phyloP scores from a whole-genome alignment of 495 filamentous ascomycete genomes.

The Endocarpon pusillum region DNA sequence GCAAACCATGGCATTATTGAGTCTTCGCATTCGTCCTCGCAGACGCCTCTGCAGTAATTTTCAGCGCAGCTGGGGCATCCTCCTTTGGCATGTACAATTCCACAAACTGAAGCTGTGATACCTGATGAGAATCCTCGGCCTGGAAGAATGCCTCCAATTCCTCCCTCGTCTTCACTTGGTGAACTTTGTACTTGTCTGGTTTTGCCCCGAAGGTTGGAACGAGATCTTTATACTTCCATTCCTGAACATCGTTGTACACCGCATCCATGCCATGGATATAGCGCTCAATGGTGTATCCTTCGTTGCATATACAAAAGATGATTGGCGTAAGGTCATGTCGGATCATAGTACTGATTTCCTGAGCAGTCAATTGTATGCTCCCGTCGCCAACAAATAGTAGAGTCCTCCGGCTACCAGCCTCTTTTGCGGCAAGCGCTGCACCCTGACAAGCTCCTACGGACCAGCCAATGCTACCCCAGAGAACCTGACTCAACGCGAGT shows the following conservation, averaged over 20 bases:
- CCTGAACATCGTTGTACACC: constrained; percentile 61
- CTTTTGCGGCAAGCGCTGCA: constrained; percentile 52
- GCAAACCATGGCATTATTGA: too few species aligned
- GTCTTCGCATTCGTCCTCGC: constrained; percentile 49
- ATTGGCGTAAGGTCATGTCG: constrained; percentile 60
- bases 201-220: constrained; percentile 49
- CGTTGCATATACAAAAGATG: constrained; percentile 45
- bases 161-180: constrained; percentile 51
- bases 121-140: constrained; percentile 42
- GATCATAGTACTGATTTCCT: constrained; percentile 79
- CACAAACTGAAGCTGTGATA: constrained; percentile 44
- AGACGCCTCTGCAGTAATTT: constrained; percentile 43
- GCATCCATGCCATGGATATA: constrained; percentile 48
- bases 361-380: constrained; percentile 66
- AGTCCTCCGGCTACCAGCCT: constrained; percentile 32
- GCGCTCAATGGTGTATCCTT: constrained; percentile 40
- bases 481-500: constrained; percentile 62
- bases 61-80: constrained; percentile 57
- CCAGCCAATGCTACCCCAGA: constrained; percentile 83
- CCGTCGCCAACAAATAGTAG: constrained; percentile 84
- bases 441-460: constrained; percentile 65
- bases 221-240: constrained; percentile 56
- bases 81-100: constrained; percentile 75
- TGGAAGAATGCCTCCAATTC: constrained; percentile 52
- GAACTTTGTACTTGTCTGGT: constrained; percentile 39